phyloP scores from a whole-genome alignment of 176 grass and related monocot genomes.

The Eremochloa ophiuroides region DNA sequence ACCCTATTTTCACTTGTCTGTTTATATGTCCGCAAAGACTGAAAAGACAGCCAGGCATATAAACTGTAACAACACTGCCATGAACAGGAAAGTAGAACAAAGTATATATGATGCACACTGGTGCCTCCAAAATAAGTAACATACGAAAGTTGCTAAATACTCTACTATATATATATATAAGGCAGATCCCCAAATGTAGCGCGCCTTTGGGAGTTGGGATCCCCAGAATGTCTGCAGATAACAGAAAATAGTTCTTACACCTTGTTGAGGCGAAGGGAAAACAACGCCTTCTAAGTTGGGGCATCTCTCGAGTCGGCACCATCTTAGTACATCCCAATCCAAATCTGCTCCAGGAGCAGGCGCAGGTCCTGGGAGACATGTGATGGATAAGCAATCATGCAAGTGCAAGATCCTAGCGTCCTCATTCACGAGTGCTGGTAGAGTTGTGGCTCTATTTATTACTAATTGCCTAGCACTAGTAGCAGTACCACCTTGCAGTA shows the following conservation, averaged over 20 bases:
- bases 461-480: too few species aligned
- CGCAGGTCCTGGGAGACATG: neutral
- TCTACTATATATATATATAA: too few species aligned
- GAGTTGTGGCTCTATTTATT: neutral
- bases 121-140: too few species aligned
- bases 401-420: neutral
- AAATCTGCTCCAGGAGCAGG: accelerated
- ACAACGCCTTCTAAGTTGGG: neutral
- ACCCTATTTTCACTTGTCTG: too few species aligned
- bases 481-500: too few species aligned
- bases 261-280: neutral
- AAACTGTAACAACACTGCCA: too few species aligned
- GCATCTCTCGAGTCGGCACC: constrained; percentile 16
- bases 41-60: too few species aligned
- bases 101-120: too few species aligned
- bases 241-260: accelerated
- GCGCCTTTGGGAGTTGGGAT: neutral
- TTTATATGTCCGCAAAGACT: too few species aligned
- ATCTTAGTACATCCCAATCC: accelerated
- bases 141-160: too few species aligned
- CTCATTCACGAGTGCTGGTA: neutral
- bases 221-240: neutral
- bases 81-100: too few species aligned
- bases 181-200: neutral
- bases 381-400: neutral